A percentile compares a stretch with the other conserved stretches of the same genome.
Evolutionary conservation across 2,329 filamentous ascomycete genomes (phyloP).

Genomic region (Biscogniauxia marginata): DNA sequence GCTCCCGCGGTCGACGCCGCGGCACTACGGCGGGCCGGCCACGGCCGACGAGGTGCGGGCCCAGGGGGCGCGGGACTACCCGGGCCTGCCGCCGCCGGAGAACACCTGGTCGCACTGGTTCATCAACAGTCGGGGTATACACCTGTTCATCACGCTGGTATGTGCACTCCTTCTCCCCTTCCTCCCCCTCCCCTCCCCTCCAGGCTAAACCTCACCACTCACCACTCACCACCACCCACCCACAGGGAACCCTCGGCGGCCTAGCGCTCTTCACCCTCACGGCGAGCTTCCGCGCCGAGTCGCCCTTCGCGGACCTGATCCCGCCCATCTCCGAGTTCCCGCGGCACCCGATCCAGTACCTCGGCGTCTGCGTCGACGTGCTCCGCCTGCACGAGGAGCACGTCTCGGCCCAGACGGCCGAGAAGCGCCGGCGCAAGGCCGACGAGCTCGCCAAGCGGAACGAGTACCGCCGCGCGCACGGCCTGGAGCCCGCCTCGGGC

Average conservation of each 20-base stretch:
- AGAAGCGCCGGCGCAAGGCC: slow-evolving; percentile 69
- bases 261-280: slow-evolving; percentile 73
- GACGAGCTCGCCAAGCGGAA: slow-evolving; percentile 87
- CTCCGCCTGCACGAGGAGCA: slow-evolving; percentile 75
- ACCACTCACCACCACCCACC: slow-evolving; percentile 6
- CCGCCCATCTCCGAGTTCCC: slow-evolving; percentile 69
- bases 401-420: slow-evolving; percentile 64
- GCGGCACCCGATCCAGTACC: slow-evolving; percentile 66
- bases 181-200: neutral
- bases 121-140: slow-evolving; percentile 71
- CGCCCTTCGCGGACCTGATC: slow-evolving; percentile 76
- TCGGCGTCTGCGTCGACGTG: slow-evolving; percentile 66
- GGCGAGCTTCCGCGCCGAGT: slow-evolving; percentile 75
- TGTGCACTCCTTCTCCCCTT: slow-evolving; percentile 24
- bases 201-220: neutral
- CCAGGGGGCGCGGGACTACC: slow-evolving; percentile 73
- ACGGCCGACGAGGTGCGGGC: slow-evolving; percentile 62
- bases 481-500: slow-evolving; percentile 54
- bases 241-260: slow-evolving; percentile 62
- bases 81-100: slow-evolving; percentile 82
- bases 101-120: slow-evolving; percentile 85
- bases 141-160: slow-evolving; percentile 83
- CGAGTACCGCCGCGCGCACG: slow-evolving; percentile 83
- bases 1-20: slow-evolving; percentile 54
- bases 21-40: slow-evolving; percentile 73